Evolutionary conservation across 1,284 basidiomycete species (phyloP).

Genomic region (Melampsora americana): DNA sequence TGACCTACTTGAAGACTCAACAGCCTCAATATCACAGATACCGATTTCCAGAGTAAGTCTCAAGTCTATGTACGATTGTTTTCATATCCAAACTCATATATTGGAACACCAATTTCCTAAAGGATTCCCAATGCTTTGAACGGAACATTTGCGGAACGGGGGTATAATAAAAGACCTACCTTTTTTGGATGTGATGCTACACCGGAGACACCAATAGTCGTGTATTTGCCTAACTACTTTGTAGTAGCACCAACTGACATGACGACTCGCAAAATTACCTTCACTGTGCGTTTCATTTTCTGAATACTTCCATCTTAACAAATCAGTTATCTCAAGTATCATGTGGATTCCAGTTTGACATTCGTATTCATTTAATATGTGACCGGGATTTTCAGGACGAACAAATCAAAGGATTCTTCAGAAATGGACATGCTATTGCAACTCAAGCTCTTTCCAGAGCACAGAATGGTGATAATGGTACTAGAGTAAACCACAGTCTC

Average conservation of each 20-base stretch:
- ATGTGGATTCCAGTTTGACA: neutral
- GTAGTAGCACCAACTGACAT: conserved; percentile 28
- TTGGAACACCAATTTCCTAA: neutral
- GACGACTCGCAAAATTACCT: conserved; percentile 26
- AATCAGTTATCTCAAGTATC: no score
- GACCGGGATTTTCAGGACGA: no score
- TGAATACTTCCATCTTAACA: no score
- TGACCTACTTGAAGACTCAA: neutral
- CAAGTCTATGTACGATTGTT: neutral
- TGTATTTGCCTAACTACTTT: conserved; percentile 41
- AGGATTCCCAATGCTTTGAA: conserved; percentile 38
- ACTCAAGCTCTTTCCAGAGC: conserved; percentile 11
- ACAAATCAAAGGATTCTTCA: conserved; percentile 28
- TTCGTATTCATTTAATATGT: no score
- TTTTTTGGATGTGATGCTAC: conserved; percentile 38
- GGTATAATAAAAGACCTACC: conserved; percentile 40
- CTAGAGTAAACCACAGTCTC: no score
- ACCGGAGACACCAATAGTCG: conserved; percentile 7
- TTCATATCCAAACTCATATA: neutral
- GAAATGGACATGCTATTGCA: conserved; percentile 33
- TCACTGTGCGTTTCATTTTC: conserved; percentile 14
- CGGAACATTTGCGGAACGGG: conserved; percentile 11
- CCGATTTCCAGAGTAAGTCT: neutral
- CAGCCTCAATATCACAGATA: neutral
- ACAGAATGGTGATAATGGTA: neutral